phyloP scores from a whole-genome alignment of 768 basidiomycete species.

The Boletellus sp. region DNA sequence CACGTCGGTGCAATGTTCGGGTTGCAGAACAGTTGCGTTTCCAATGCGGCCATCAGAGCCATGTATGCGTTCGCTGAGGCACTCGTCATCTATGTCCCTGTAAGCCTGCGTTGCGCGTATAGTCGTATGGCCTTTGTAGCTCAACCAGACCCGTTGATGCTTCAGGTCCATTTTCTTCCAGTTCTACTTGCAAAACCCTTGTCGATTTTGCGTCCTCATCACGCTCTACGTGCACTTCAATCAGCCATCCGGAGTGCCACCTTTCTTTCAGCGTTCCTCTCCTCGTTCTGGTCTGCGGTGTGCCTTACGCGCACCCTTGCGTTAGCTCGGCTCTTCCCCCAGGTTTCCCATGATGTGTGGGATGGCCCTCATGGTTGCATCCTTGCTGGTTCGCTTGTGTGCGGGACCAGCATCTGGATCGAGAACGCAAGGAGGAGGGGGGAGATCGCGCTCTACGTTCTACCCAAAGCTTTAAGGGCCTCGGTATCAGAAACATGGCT shows the following conservation, averaged over 20 bases:
- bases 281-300: constrained; percentile 65
- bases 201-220: constrained; percentile 44
- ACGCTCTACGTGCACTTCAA: constrained; percentile 39
- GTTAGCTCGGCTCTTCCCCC: constrained; percentile 59
- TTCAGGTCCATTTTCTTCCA: constrained; percentile 68
- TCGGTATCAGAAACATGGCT: constrained; percentile 56
- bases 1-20: constrained; percentile 44
- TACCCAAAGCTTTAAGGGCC: constrained; percentile 66
- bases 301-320: constrained; percentile 67
- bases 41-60: constrained; percentile 54
- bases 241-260: constrained; percentile 61
- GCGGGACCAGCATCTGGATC: constrained; percentile 75
- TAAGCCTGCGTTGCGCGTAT: constrained; percentile 34
- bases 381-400: constrained; percentile 62
- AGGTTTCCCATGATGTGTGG: constrained; percentile 73
- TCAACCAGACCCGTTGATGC: neutral
- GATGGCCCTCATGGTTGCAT: constrained; percentile 73
- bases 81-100: constrained; percentile 66
- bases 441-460: constrained; percentile 77
- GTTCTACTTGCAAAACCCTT: constrained; percentile 56
- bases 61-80: constrained; percentile 59
- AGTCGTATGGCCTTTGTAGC: neutral
- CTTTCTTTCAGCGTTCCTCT: constrained; percentile 70
- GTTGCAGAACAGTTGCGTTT: constrained; percentile 53
- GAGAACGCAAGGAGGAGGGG: constrained; percentile 69